Conservation (phyloP, 305 asterid species). For the Solanum hybrid region DNA sequence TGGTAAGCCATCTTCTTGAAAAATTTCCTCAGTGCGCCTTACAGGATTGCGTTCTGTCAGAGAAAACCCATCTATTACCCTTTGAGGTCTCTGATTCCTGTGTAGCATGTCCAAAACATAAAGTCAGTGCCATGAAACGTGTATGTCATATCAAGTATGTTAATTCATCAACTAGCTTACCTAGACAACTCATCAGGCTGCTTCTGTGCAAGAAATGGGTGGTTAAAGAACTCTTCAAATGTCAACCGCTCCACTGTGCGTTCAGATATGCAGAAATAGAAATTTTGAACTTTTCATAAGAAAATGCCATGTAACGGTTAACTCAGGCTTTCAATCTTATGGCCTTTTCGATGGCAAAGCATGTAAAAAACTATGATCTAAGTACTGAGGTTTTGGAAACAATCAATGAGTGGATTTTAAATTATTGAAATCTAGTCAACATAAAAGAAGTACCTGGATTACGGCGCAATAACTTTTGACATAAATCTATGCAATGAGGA, state of each 20-base stretch:
- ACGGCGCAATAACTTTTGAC: constrained; percentile 72
- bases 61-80: constrained; percentile 34
- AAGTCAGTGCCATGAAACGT: neutral
- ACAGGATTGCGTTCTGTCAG: constrained; percentile 22
- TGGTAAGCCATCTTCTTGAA: constrained; percentile 71
- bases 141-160: constrained; percentile 9
- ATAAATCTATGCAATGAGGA: constrained; percentile 66
- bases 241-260: constrained; percentile 82
- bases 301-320: neutral
- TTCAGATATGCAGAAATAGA: neutral
- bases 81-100: constrained; percentile 42
- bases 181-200: constrained; percentile 42
- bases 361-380: neutral
- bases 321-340: neutral
- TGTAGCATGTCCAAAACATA: constrained; percentile 5
- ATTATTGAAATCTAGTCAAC: neutral
- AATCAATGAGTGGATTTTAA: neutral
- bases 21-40: constrained; percentile 23
- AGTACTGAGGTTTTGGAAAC: neutral
- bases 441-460: constrained; percentile 57
- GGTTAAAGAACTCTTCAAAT: constrained; percentile 91
- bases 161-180: constrained; percentile 29
- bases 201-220: constrained; percentile 62
- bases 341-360: neutral
- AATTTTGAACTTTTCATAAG: neutral